A percentile compares a stretch with the other conserved stretches of the same genome.
Evolutionary conservation across 306 rosid species (phyloP).

Genomic region (Fragaria vesca): DNA sequence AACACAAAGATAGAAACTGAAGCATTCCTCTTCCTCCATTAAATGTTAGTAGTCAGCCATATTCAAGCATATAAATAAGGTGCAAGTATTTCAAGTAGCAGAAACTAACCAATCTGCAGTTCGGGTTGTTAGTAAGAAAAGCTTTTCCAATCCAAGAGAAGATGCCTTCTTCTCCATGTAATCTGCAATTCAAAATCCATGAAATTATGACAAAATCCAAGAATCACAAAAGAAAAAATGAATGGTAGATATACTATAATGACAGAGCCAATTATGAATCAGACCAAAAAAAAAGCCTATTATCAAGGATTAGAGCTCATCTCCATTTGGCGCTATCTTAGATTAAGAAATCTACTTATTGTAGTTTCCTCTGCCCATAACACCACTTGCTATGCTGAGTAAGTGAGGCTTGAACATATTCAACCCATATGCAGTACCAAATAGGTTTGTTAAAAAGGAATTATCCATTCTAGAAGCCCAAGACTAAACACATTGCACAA

Average conservation of each 20-base stretch:
- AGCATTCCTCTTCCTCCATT: neutral
- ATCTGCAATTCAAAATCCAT: constrained; percentile 49
- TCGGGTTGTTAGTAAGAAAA: constrained; percentile 86
- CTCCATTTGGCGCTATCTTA: neutral
- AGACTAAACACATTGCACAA: neutral
- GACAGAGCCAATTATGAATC: neutral
- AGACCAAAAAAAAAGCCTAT: neutral
- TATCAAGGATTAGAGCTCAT: neutral
- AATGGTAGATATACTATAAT: neutral
- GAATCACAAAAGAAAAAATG: neutral
- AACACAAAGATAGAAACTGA: neutral
- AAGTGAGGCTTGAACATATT: neutral
- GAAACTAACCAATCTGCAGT: constrained; percentile 85
- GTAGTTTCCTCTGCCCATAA: neutral
- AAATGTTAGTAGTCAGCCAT: neutral
- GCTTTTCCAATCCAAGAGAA: constrained; percentile 67
- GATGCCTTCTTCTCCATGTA: constrained; percentile 87
- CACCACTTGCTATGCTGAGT: neutral
- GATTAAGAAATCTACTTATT: neutral
- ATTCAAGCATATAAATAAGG: neutral
- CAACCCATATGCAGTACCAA: neutral
- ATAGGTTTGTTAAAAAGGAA: neutral
- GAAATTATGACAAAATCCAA: neutral
- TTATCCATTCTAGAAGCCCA: neutral
- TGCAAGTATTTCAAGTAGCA: neutral